These are phyloP conservation scores for Entomortierella parvispora DNA, from an alignment of 192 early-diverging fungal genomes.

Conservation along the genomic window DNA sequence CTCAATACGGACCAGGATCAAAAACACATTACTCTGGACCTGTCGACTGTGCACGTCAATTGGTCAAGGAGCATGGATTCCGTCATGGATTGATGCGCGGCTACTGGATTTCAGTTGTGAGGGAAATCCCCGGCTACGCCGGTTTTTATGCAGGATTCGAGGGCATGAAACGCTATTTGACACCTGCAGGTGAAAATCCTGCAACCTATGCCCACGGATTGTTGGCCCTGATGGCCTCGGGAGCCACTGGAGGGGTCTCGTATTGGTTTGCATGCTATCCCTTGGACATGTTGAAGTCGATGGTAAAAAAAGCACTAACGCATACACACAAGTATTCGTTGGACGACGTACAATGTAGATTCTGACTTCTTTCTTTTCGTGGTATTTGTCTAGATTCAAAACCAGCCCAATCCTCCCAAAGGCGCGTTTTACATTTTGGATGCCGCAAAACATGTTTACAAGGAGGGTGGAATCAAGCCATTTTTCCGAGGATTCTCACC, in stretches of 20 bases:
- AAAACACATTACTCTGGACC: constrained; percentile 66
- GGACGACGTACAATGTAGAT: background rate
- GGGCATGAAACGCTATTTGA: constrained; percentile 75
- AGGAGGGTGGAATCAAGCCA: constrained; percentile 65
- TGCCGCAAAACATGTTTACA: constrained; percentile 62
- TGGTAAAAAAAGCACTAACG: constrained; percentile 40
- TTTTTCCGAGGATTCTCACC: constrained; percentile 77
- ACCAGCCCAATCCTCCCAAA: constrained; percentile 65
- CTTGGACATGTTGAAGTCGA: constrained; percentile 86
- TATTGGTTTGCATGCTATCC: constrained; percentile 90
- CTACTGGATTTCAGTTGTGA: constrained; percentile 79
- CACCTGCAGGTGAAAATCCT: constrained; percentile 54
- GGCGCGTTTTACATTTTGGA: constrained; percentile 68
- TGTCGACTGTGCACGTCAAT: constrained; percentile 69
- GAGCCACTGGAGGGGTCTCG: constrained; percentile 81
- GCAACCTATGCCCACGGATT: constrained; percentile 57
- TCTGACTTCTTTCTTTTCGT: background rate
- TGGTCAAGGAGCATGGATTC: constrained; percentile 74
- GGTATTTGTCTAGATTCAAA: constrained; percentile 61
- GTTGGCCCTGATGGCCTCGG: constrained; percentile 74
- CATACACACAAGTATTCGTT: background rate
- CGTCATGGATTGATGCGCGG: constrained; percentile 83
- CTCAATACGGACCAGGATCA: constrained; percentile 73
- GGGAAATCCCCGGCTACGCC: constrained; percentile 86
- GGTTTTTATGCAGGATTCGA: constrained; percentile 92